phyloP scores from a whole-genome alignment of 371 early-diverging fungal genomes.

The Mortierella sp. region DNA sequence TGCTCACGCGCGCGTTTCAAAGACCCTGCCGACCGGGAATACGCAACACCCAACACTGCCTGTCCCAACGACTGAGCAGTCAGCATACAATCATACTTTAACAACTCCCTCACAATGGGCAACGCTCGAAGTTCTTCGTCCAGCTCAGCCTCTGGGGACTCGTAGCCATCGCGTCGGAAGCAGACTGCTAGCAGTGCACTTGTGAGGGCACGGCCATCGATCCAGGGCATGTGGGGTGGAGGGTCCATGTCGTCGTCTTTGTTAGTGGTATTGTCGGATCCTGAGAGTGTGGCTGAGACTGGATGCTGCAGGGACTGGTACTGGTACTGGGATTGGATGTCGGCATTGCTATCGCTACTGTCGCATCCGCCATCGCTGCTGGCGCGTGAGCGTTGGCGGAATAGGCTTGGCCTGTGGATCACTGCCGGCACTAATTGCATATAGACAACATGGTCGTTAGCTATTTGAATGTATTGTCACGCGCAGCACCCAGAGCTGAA shows the following conservation, averaged over 20 bases:
- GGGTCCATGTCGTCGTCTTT: not conserved
- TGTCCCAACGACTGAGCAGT: conserved; percentile 55
- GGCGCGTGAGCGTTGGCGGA: conserved; percentile 24
- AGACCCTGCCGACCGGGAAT: conserved; percentile 38
- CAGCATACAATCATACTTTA: conserved; percentile 55
- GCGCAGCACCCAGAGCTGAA: too few species aligned
- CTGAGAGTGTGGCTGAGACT: not conserved
- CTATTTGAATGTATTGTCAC: not conserved
- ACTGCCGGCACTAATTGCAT: not conserved
- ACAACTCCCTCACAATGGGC: conserved; percentile 39
- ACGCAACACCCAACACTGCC: conserved; percentile 40
- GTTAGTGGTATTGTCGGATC: not conserved
- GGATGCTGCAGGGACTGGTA: not conserved
- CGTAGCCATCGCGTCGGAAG: conserved; percentile 50
- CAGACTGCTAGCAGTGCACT: conserved; percentile 54
- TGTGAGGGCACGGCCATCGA: conserved; percentile 56
- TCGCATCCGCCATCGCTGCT: conserved; percentile 17
- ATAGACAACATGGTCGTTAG: not conserved
- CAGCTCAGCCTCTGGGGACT: conserved; percentile 32
- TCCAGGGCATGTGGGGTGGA: conserved; percentile 46
- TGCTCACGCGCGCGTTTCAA: conserved; percentile 25
- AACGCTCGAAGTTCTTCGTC: conserved; percentile 41
- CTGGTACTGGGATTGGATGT: not conserved
- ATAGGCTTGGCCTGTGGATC: conserved; percentile 24
- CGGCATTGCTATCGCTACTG: not conserved